Conservation (phyloP, 495 filamentous ascomycete genomes). For the Penicillium lividum region DNA sequence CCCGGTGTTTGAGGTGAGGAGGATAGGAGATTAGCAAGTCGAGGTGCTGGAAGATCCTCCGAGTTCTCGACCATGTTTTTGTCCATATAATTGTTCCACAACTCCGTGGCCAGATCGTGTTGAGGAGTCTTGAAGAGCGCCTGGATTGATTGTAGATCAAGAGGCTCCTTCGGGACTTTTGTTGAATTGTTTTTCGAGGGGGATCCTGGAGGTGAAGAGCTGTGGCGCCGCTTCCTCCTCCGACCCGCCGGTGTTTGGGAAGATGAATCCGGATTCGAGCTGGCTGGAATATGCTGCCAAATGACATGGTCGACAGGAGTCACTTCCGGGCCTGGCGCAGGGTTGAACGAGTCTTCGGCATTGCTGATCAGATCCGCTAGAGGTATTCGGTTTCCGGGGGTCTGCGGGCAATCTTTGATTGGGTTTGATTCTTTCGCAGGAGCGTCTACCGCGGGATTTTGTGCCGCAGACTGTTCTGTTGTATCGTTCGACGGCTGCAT, state of each 20-base stretch:
- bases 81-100: constrained; percentile 80
- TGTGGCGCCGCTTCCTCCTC: constrained; percentile 71
- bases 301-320: constrained; percentile 72
- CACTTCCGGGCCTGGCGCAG: constrained; percentile 39
- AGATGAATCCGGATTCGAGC: constrained; percentile 41
- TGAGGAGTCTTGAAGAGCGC: constrained; percentile 70
- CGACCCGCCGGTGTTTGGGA: constrained; percentile 51
- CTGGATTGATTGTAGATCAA: constrained; percentile 54
- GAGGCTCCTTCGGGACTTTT: constrained; percentile 41
- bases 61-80: constrained; percentile 42
- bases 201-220: constrained; percentile 78
- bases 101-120: constrained; percentile 76
- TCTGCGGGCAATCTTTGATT: constrained; percentile 59
- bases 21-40: constrained; percentile 65
- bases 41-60: constrained; percentile 47
- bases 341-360: constrained; percentile 56
- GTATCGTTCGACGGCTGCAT: constrained; percentile 27
- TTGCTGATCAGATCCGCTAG: constrained; percentile 80
- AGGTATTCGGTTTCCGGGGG: constrained; percentile 72
- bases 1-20: constrained; percentile 67
- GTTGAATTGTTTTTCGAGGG: constrained; percentile 55
- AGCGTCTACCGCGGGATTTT: neutral
- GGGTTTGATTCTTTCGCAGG: constrained; percentile 32
- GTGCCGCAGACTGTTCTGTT: constrained; percentile 1
- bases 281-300: constrained; percentile 63